Base-by-base conservation (phyloP, 2,329 filamentous ascomycete species). In the Venturia carpophila region DNA sequence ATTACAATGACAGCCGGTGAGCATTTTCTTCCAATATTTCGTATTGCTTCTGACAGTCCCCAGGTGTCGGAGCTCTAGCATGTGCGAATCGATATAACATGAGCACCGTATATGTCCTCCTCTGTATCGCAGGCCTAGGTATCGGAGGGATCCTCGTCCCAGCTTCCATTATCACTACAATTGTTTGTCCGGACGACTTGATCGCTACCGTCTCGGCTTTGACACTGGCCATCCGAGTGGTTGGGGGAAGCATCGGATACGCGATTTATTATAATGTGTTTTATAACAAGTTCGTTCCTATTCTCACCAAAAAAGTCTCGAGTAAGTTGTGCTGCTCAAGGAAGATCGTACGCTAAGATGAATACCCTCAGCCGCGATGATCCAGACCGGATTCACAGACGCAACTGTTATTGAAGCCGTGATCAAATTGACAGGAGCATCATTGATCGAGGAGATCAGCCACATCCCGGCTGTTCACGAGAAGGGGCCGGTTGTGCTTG, bases 221-320 rank as follows among this genome's bases (percentile, higher is more conserved):
- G 0, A 72, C 71, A n/a, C 67, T 72, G 9, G 69, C 70, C 10
- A 70, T 72, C n/a, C 66, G 71, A n/a, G 70, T 70, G 24, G 67
- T 73, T 1, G 71, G 71, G 21, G 71, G 71, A 42, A 66, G 69
- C 19, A 70, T 73, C 64, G 71, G 71, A 3, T 71, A 71, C 60
- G 66, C 65, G 19, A 70, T 73, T 64, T 73, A 72, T 66, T 73
- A 70, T 68, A 71, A 70, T 65, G 66, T 73, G 64, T 73, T 72
- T 66, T 39, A 62, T 39, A 70, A 70, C 65, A 71, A 71, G 66
- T 65, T 72, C 42, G 55, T 60, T 43, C 30, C 24, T n/a, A 34
- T 60, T 19, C 9, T 52, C 21, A 27, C 21, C 15, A 52, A 62
- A 1, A 49, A 60, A 19, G 41, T 64, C 19, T 19, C 30, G 15